phyloP scores from a whole-genome alignment of 1,284 basidiomycete genomes.

The Termitomyces sp. region DNA sequence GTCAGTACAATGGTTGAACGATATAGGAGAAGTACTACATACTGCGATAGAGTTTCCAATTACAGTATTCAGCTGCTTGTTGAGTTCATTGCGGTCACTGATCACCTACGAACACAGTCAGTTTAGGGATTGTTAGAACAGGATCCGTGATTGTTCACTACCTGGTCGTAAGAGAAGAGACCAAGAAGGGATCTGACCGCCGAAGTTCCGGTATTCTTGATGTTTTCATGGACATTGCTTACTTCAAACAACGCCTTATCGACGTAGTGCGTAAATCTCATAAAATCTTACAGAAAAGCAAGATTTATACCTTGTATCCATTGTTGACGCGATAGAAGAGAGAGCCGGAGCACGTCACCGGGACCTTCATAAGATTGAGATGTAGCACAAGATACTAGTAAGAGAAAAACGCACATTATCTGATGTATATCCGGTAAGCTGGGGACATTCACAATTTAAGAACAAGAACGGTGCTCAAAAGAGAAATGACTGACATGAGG shows the following conservation, averaged over 20 bases:
- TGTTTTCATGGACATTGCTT: constrained; percentile 40
- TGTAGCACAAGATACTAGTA: background rate
- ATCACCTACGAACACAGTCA: constrained; percentile 34
- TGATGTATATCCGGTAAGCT: constrained; percentile 44
- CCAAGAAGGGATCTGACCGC: constrained; percentile 47
- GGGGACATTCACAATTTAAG: background rate
- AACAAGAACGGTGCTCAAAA: background rate
- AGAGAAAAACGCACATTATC: constrained; percentile 35
- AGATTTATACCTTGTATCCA: constrained; percentile 37
- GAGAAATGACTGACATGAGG: constrained; percentile 28
- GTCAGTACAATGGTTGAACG: background rate
- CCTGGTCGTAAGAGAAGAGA: constrained; percentile 40
- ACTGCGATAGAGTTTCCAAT: constrained; percentile 44
- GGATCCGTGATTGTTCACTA: constrained; percentile 7
- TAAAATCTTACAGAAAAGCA: background rate
- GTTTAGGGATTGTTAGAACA: background rate
- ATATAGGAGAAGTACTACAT: constrained; percentile 5
- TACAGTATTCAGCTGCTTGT: constrained; percentile 37
- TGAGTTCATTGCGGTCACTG: constrained; percentile 46
- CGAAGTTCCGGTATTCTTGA: constrained; percentile 45
- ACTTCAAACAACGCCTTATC: constrained; percentile 41
- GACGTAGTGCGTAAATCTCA: background rate
- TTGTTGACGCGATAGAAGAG: constrained; percentile 45
- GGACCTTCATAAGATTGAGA: constrained; percentile 25
- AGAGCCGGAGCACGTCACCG: constrained; percentile 44